These are phyloP conservation scores for Volvox carteri DNA, from an alignment of 163 green algal species.

Conservation along the genomic window DNA sequence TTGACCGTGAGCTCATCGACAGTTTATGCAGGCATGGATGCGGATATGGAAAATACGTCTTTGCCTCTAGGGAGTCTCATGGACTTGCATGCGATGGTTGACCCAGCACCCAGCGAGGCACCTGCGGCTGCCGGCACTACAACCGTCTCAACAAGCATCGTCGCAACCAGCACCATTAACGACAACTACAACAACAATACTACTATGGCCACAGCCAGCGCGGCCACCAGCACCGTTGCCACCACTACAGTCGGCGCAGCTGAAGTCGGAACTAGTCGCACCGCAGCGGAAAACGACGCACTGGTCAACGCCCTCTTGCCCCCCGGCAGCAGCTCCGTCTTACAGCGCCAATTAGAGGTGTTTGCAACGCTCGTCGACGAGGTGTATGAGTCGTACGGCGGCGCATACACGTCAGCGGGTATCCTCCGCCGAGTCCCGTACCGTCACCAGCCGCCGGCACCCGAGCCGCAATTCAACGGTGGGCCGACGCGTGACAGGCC, in stretches of 20 bases:
- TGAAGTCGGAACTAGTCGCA: background rate
- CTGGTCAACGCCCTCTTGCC: background rate
- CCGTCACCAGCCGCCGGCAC: background rate
- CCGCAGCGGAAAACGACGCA: no score
- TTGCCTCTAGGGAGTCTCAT: no score
- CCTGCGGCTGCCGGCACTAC: no score
- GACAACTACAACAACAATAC: no score
- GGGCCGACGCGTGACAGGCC: background rate
- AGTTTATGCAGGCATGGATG: no score
- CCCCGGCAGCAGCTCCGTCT: background rate
- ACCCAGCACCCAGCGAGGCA: no score
- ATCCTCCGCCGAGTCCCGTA: background rate
- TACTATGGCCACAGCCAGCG: background rate
- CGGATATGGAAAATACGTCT: no score
- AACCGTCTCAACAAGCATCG: no score
- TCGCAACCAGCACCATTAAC: no score
- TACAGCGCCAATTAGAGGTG: background rate
- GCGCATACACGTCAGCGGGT: background rate
- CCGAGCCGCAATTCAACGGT: background rate
- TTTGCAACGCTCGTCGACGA: constrained; percentile 29
- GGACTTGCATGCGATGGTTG: no score
- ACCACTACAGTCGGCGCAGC: background rate
- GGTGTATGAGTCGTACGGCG: constrained; percentile 17
- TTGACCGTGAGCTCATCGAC: no score
- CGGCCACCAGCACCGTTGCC: background rate